phyloP scores from a whole-genome alignment of 78 protist species.

The Dictyostelium discoideum region DNA sequence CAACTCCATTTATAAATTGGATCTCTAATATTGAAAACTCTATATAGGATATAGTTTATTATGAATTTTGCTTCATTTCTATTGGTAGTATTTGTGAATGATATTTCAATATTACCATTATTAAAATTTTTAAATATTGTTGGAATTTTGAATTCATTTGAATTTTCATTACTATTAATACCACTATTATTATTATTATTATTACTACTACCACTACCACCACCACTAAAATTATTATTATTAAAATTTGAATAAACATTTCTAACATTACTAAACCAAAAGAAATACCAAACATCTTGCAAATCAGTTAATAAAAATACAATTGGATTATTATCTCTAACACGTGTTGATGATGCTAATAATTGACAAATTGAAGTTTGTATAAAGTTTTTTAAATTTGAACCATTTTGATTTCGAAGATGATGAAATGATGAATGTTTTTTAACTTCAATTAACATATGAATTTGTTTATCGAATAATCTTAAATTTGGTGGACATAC shows the following conservation, averaged over 20 bases:
- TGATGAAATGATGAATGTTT: not conserved
- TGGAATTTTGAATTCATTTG: not conserved
- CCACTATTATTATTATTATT: not conserved
- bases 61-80: not conserved
- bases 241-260: not conserved
- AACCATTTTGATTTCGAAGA: not conserved
- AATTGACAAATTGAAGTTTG: not conserved
- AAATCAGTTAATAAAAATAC: not conserved
- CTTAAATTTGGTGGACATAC: not conserved
- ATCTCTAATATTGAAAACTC: not conserved
- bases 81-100: not conserved
- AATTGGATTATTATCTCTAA: not conserved
- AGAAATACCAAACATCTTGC: not conserved
- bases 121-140: not conserved
- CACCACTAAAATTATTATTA: no score
- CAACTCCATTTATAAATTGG: not conserved
- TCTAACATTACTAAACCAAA: not conserved
- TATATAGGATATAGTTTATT: not conserved
- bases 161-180: not conserved
- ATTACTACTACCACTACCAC: not conserved
- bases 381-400: not conserved
- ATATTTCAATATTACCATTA: not conserved
- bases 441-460: not conserved
- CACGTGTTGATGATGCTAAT: not conserved
- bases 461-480: slow-evolving; percentile 5